Evolutionary conservation across 768 basidiomycete genomes (phyloP).

Genomic region (Mycena metata): DNA sequence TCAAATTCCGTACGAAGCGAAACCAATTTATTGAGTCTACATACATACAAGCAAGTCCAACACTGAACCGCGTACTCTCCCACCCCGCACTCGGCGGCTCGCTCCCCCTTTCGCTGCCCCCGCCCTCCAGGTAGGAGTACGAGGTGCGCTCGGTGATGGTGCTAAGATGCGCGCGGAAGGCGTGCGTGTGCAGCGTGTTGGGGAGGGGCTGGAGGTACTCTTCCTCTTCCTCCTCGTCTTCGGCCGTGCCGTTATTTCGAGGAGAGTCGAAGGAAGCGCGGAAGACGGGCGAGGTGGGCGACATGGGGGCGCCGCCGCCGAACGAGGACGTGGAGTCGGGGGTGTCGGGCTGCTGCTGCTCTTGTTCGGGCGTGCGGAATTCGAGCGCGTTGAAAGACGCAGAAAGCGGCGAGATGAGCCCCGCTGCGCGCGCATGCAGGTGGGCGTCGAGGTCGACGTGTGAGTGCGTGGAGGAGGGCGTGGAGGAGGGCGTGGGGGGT

Average conservation of each 20-base stretch:
- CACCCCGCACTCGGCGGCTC: slow-evolving; percentile 23
- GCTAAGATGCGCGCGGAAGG: slow-evolving; percentile 29
- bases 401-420: not conserved
- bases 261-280: no score
- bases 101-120: not conserved
- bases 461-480: slow-evolving; percentile 21
- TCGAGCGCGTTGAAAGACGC: no score
- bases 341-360: no score
- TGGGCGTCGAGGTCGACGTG: slow-evolving; percentile 23
- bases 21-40: no score
- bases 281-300: no score
- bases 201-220: slow-evolving; percentile 5
- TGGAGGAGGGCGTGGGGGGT: no score
- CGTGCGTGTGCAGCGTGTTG: slow-evolving; percentile 16
- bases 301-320: not conserved
- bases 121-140: no score
- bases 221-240: not conserved
- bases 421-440: not conserved
- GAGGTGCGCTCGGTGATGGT: slow-evolving; percentile 36
- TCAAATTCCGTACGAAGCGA: no score
- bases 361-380: no score
- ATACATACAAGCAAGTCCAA: no score
- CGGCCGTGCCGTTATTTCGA: no score
- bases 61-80: slow-evolving; percentile 2
- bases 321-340: no score